These are phyloP conservation scores for Panaeolus cyanescens DNA, from an alignment of 768 basidiomycete genomes.

Conservation along the genomic window DNA sequence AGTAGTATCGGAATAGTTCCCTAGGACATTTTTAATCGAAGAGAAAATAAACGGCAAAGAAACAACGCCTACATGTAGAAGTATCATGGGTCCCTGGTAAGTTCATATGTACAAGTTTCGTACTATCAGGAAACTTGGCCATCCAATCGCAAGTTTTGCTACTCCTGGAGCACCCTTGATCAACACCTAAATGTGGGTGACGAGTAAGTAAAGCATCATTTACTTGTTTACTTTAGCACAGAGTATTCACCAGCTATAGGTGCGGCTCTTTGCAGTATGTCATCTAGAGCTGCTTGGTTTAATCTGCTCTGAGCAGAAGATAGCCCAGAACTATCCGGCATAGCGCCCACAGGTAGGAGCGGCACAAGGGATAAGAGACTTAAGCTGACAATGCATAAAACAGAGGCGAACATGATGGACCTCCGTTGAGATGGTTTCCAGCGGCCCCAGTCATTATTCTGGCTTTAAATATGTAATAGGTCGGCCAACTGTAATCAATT, in stretches of 20 bases:
- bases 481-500: background rate
- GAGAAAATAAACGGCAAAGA: background rate
- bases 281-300: slow-evolving; percentile 20
- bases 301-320: slow-evolving; percentile 14
- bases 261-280: slow-evolving; percentile 22
- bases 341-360: background rate
- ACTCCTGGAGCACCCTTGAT: slow-evolving; percentile 33
- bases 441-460: background rate
- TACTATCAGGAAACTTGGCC: slow-evolving; percentile 43
- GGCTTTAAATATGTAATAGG: background rate
- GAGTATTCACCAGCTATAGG: slow-evolving; percentile 23
- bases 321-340: slow-evolving; percentile 4
- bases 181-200: slow-evolving; percentile 26
- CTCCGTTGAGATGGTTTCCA: background rate
- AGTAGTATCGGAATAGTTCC: slow-evolving; percentile 45
- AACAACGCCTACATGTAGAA: slow-evolving; percentile 37
- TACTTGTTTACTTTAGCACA: background rate
- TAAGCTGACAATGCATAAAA: background rate
- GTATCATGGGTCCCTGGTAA: slow-evolving; percentile 56
- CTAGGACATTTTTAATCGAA: slow-evolving; percentile 19
- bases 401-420: slow-evolving; percentile 1
- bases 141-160: slow-evolving; percentile 47
- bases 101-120: slow-evolving; percentile 47
- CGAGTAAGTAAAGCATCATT: background rate
- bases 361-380: slow-evolving; percentile 1